Evolutionary conservation across 2,329 filamentous ascomycete species (phyloP), one percentile per base, ranked within the genome.

Genomic region (Colletotrichum aenigma): DNA sequence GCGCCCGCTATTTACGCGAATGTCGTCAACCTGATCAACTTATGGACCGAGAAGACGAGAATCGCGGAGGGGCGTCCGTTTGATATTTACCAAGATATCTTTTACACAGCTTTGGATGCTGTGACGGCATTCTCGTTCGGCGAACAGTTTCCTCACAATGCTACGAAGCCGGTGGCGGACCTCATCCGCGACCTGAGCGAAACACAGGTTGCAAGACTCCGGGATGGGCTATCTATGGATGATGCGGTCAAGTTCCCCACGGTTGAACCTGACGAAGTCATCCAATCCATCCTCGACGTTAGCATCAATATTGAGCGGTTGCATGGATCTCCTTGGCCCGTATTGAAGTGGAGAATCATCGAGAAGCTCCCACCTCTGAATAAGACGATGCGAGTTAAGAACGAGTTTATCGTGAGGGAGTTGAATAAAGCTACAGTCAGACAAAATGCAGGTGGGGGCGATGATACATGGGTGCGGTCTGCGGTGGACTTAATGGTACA

Each of bases 1-100:
- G 84, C 81, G 0, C 84, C 85, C 0, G 78, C 82, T 7, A 78
- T 86, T 4, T 83, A 86, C 76, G 77, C 79, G 15, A 79, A 78
- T 7, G 78, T 81, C 9, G 60, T 74, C 28, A 79, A 81, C 30
- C 71, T 87, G 36, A 79, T 86, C 36, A 77, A 80, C 18, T 32
- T 86, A 13, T 86, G 83, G 83, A 68, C 79, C 28, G 30, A 80
- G 48, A 87, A 86, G 72, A 74, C 71, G 12, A 61, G 76, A 1
- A 32, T 82, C 2, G 82, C 82, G 26, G 55, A 80, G 7, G 84
- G 82, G 10, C 77, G 78, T 0, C 82, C 83, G 2, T 85, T 84
- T 52, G 60, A 65, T 2, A 82, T 81, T 0, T 78, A 80, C 48
- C 61, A 79, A 1, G 80, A 82, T 38, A 81, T 86, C 28, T 80